Percentiles rank a stretch among this genome's conserved stretches.
Conservation (phyloP, 805 yeast genomes). For the Wickerhamiella parazyma region DNA sequence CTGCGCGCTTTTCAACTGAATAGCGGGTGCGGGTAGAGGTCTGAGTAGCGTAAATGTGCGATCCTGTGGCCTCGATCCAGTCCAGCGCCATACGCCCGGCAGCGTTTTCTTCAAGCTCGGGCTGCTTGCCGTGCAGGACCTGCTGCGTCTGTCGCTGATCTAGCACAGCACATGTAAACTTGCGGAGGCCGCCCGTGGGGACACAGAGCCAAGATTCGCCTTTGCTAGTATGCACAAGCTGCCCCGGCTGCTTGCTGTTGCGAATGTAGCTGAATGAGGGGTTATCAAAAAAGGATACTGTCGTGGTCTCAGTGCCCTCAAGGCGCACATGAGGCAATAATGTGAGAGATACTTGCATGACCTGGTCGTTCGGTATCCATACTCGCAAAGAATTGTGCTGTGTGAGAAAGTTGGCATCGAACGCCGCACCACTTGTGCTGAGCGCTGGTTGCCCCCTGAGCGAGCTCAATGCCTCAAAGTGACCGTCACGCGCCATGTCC, state of each 20-base stretch:
- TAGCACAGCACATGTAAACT: conserved; percentile 14
- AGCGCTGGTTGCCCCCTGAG: conserved; percentile 13
- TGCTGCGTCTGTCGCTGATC: background rate
- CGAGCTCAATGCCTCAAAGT: conserved; percentile 4
- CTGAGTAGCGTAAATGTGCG: conserved; percentile 2
- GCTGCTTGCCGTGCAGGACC: background rate
- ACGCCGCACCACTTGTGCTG: conserved; percentile 14
- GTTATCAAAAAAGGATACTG: conserved; percentile 27
- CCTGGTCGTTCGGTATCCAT: conserved; percentile 48
- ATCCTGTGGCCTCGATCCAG: conserved; percentile 20
- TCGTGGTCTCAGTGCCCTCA: conserved; percentile 17
- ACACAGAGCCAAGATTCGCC: conserved; percentile 20
- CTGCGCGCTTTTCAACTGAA: background rate
- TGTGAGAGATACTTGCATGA: conserved; percentile 38
- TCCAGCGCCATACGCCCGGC: conserved; percentile 25
- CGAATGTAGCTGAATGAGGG: conserved; percentile 26
- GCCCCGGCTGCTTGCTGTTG: conserved; percentile 30
- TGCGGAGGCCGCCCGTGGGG: conserved; percentile 29
- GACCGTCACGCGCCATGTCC: conserved; percentile 29
- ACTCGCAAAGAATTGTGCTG: conserved; percentile 28
- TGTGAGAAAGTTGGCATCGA: conserved; percentile 25
- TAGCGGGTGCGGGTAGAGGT: conserved; percentile 7
- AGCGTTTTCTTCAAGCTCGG: conserved; percentile 6
- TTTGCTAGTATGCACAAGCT: conserved; percentile 19
- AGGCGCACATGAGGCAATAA: conserved; percentile 28